Evolutionary conservation across 345 rosid species (phyloP), one percentile per base, ranked within the genome.

Genomic region (Populus nigra): DNA sequence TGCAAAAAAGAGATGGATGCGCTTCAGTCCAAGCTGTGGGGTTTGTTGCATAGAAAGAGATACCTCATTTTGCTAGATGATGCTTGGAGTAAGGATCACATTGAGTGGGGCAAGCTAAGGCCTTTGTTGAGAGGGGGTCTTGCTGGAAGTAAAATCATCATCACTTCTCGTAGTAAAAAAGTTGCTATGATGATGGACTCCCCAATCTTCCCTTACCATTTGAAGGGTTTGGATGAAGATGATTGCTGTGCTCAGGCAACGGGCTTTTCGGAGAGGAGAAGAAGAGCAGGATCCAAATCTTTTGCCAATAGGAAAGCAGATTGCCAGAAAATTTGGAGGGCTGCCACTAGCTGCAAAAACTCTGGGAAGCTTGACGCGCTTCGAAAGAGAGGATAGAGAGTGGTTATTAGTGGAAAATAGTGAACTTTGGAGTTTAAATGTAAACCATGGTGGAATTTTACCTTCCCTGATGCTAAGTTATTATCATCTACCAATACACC

Each of bases 31-130:
- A 53, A 17, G 33, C 77, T 79, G 1, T 33, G 36, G 47, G 31
- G 12, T 1, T 36, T 23, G 23, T 65, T 79, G 9, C 25, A 20
- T 16, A 27, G n/a, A 18, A 68, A 29, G 27, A 73, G 62, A 18
- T 73, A 17, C 63, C 65, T 78, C 12, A 59, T 78, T 47, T 73
- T 78, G 72, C 67, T 73, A 55, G 81, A 78, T 78, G 67, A 79
- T 25, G 82, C 74, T 10, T 79, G 77, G 39, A 73, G 18, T 65
- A 50, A 72, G 33, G 39, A 50, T 50, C 20, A 12, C 4, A 25
- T 31, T 18, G 63, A 65, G 8, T 62, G 75, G 76, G 69, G 33
- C 25, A 65, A 43, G 7, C 29, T 63, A 36, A 61, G 62, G 31
- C 7, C 9, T 1, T 41, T 25, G 12, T 41, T 67, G 25, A 36